Percentiles rank a stretch among this genome's conserved stretches.
Conservation (phyloP, 2,329 filamentous ascomycete genomes). For the Fusarium sacchari region DNA sequence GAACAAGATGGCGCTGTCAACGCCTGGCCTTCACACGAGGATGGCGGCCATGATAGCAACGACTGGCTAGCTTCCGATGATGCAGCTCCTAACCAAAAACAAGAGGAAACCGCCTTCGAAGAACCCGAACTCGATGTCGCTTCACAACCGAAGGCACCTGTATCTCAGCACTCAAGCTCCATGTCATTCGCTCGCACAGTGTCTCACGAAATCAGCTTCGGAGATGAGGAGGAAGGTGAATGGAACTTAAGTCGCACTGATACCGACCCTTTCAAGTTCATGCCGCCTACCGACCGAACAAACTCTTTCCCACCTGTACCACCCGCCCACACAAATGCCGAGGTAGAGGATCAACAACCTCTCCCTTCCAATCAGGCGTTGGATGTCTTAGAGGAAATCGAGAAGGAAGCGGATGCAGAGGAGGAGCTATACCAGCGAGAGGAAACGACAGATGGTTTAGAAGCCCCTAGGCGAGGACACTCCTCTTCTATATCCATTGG, state of each 20-base stretch:
- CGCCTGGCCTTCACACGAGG: slow-evolving; percentile 39
- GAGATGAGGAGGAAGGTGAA: slow-evolving; percentile 69
- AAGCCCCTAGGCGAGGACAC: slow-evolving; percentile 33
- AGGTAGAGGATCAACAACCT: slow-evolving; percentile 49
- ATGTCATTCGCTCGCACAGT: slow-evolving; percentile 73
- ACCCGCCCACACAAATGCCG: slow-evolving; percentile 46
- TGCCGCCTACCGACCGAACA: slow-evolving; percentile 66
- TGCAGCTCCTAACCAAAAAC: slow-evolving; percentile 7
- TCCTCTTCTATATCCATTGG: slow-evolving; percentile 53
- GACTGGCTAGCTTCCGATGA: slow-evolving; percentile 42
- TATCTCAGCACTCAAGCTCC: slow-evolving; percentile 67
- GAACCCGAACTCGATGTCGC: slow-evolving; percentile 20
- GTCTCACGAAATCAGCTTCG: slow-evolving; percentile 69
- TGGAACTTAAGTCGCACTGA: slow-evolving; percentile 63
- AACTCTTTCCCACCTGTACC: slow-evolving; percentile 72
- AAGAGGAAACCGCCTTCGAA: slow-evolving; percentile 21
- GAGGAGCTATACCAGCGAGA: slow-evolving; percentile 49
- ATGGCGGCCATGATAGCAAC: slow-evolving; percentile 38
- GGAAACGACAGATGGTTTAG: slow-evolving; percentile 13
- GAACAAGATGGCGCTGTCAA: slow-evolving; percentile 17
- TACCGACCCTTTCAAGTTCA: slow-evolving; percentile 68
- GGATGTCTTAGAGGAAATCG: slow-evolving; percentile 63
- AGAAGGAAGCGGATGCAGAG: slow-evolving; percentile 58
- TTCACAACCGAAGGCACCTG: slow-evolving; percentile 42
- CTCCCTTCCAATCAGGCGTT: slow-evolving; percentile 62